Evolutionary conservation across 192 early-diverging fungal species (phyloP).

Genomic region (Coemansia sp.): DNA sequence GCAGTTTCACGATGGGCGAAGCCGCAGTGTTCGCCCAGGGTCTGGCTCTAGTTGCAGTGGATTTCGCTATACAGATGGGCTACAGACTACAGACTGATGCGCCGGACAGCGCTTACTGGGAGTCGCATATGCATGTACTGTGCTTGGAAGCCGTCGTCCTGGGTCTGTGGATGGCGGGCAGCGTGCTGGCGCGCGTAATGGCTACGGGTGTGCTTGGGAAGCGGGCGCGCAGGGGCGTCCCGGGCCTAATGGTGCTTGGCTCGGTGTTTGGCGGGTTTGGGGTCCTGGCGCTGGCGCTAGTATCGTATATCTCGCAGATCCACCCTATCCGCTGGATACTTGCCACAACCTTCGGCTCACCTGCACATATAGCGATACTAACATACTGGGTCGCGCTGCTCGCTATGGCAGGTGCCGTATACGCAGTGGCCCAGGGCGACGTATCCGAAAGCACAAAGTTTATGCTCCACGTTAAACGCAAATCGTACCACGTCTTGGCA

Average conservation of each 20-base stretch:
- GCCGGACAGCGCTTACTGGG: neutral
- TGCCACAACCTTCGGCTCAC: neutral
- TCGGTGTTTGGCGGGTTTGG: conserved; percentile 4
- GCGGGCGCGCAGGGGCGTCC: neutral
- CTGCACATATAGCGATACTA: conserved; percentile 10
- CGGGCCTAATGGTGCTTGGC: neutral
- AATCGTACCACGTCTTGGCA: conserved; percentile 83
- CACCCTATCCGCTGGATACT: conserved; percentile 12
- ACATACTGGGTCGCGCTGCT: conserved; percentile 36
- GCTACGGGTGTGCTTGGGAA: neutral
- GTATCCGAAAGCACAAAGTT: conserved; percentile 15
- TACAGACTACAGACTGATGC: neutral
- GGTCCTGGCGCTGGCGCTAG: conserved; percentile 17
- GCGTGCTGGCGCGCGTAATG: neutral
- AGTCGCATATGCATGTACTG: conserved; percentile 14
- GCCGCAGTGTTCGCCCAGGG: conserved; percentile 35
- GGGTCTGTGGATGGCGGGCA: neutral
- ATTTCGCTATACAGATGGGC: conserved; percentile 6
- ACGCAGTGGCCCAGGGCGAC: neutral
- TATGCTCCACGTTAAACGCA: conserved; percentile 72
- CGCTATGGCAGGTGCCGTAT: conserved; percentile 5
- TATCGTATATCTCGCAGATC: conserved; percentile 11
- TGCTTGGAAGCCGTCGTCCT: conserved; percentile 22
- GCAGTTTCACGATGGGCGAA: conserved; percentile 50
- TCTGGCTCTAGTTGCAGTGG: conserved; percentile 4